phyloP scores from a whole-genome alignment of 164 flowering plant species.

The Taxillus chinensis region DNA sequence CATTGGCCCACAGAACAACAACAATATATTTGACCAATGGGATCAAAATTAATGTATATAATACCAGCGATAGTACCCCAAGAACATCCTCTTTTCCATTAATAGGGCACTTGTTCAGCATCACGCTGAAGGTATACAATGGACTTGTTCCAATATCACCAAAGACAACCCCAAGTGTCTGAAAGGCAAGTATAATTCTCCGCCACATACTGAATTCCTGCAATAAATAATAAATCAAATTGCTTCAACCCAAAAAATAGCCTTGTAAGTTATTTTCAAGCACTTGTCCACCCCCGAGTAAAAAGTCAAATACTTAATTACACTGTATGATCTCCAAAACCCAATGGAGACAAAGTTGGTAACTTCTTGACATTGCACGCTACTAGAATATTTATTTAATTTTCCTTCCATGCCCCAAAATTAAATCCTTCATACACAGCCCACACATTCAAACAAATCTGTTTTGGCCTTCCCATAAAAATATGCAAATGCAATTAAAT shows the following conservation, averaged over 20 bases:
- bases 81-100: conserved; percentile 73
- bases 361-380: too few species aligned
- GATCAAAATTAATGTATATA: conserved; percentile 82
- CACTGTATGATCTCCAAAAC: too few species aligned
- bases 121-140: conserved; percentile 87
- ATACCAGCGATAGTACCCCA: conserved; percentile 85
- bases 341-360: too few species aligned
- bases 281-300: too few species aligned
- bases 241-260: background rate
- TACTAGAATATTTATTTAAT: too few species aligned
- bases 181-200: conserved; percentile 61
- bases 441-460: too few species aligned
- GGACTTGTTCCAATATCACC: conserved; percentile 99
- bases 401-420: too few species aligned
- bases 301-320: too few species aligned
- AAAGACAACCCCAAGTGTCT: conserved; percentile 92
- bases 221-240: conserved; percentile 13
- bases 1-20: conserved; percentile 96
- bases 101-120: conserved; percentile 86
- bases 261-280: too few species aligned
- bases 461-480: too few species aligned
- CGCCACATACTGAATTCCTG: conserved; percentile 75
- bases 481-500: too few species aligned
- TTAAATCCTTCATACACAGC: too few species aligned
- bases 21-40: conserved; percentile 85